Base-by-base conservation (phyloP, 2,329 filamentous ascomycete species). In the Calonectria crousiana region DNA sequence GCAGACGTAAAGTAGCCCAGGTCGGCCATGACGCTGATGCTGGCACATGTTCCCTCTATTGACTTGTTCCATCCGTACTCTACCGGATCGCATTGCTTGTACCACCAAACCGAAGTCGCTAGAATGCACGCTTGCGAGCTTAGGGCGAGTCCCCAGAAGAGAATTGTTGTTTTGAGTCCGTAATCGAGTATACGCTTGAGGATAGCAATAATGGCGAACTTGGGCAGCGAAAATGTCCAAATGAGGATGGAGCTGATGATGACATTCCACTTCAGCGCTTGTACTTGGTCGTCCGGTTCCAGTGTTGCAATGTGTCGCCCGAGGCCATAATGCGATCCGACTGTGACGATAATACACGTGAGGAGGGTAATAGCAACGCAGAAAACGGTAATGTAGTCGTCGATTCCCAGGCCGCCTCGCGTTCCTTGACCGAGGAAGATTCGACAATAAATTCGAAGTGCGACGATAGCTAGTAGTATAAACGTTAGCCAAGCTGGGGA, bases 101-200 rank as follows among this genome's bases (percentile, higher is more conserved):
- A 81, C 79, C 79, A 81, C 79, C 79, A 81, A 2, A 81, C 16
- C 0, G 78, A 81, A 0, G 78, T 80, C 18, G 76, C 79, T 26
- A 81, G 60, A 5, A 81, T 78, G 14, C 75, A 78, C 14, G 75
- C 76, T 32, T 81, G 79, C 1, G 77, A 80, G 9, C 73, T 75
- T 1, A 81, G 20, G 2, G 78, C 79, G 6, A 81, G 73, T 10
- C 62, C 58, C 78, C 78, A 80, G 53, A 81, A 81, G 4, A 79
- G 49, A 23, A 80, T 74, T 0, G 76, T 75, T 9, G 79, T 81
- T 32, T 79, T 78, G 26, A 64, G 28, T 18, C 79, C 79, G 70
- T 81, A 81, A 53, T 78, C 75, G 64, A 81, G 77, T 26, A 81
- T 81, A 6, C 79, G 75, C 36, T 81, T 81, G 32, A 81, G 74